These are phyloP conservation scores for Lepidium aucheri DNA, from an alignment of 345 rosid genomes.

Conservation along the genomic window DNA sequence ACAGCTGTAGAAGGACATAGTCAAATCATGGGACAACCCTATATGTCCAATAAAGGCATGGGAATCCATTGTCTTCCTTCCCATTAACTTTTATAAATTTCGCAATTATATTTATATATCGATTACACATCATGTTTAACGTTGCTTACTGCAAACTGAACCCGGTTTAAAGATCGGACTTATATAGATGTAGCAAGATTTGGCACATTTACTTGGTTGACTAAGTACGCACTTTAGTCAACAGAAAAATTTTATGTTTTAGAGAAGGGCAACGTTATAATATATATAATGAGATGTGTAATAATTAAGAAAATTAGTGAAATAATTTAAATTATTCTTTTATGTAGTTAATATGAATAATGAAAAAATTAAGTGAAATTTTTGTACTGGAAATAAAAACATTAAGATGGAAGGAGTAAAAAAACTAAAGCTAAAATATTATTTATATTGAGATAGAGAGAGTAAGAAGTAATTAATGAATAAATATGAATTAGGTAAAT, in stretches of 20 bases:
- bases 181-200: not conserved
- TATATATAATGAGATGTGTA: too few species aligned
- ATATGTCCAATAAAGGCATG: slow-evolving; percentile 35
- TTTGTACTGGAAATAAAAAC: too few species aligned
- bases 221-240: not conserved
- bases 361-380: too few species aligned
- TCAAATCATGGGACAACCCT: slow-evolving; percentile 45
- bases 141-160: not conserved
- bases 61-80: slow-evolving; percentile 24
- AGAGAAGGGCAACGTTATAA: not conserved
- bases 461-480: too few species aligned
- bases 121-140: not conserved
- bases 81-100: slow-evolving; percentile 3
- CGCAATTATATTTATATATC: not conserved
- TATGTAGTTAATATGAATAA: too few species aligned
- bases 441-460: too few species aligned
- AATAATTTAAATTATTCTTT: too few species aligned
- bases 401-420: too few species aligned
- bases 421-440: too few species aligned
- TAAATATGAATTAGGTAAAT: too few species aligned
- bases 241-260: too few species aligned
- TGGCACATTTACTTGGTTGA: not conserved
- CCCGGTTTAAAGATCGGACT: not conserved
- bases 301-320: too few species aligned
- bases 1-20: slow-evolving; percentile 26